Conservation (phyloP, 805 yeast species). For the Yarrowia sp. region DNA sequence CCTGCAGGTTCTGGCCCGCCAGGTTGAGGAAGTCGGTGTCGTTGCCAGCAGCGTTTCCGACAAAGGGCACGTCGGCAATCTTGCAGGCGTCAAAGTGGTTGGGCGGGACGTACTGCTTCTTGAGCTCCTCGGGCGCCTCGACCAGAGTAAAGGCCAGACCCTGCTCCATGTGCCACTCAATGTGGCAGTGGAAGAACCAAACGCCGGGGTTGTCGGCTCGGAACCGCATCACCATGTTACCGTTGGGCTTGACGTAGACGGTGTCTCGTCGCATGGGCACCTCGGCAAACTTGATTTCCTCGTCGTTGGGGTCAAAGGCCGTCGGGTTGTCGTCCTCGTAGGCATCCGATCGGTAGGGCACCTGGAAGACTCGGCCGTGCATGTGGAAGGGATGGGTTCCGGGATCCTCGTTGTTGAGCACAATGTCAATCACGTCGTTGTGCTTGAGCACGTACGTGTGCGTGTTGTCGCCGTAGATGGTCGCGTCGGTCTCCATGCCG, state of each 20-base stretch:
- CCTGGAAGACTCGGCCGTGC: conserved; percentile 91
- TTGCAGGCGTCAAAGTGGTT: conserved; percentile 61
- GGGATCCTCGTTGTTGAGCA: conserved; percentile 80
- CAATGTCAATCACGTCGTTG: conserved; percentile 71
- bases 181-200: conserved; percentile 98
- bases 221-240: conserved; percentile 82
- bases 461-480: conserved; percentile 81
- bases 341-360: conserved; percentile 66
- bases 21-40: conserved; percentile 60
- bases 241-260: conserved; percentile 73
- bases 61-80: conserved; percentile 49
- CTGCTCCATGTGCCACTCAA: conserved; percentile 97
- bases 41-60: conserved; percentile 92
- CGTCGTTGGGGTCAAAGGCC: conserved; percentile 53
- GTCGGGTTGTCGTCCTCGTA: conserved; percentile 55
- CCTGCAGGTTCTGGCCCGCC: conserved; percentile 72
- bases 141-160: conserved; percentile 79
- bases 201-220: conserved; percentile 95
- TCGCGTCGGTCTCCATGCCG: conserved; percentile 49
- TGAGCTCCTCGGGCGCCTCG: conserved; percentile 76
- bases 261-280: conserved; percentile 85
- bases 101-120: conserved; percentile 51
- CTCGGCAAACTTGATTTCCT: conserved; percentile 57
- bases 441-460: conserved; percentile 68
- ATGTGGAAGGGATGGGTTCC: conserved; percentile 98